Evolutionary conservation across 75 land plant genomes (phyloP).

Genomic region (Isoetes taiwanensis): DNA sequence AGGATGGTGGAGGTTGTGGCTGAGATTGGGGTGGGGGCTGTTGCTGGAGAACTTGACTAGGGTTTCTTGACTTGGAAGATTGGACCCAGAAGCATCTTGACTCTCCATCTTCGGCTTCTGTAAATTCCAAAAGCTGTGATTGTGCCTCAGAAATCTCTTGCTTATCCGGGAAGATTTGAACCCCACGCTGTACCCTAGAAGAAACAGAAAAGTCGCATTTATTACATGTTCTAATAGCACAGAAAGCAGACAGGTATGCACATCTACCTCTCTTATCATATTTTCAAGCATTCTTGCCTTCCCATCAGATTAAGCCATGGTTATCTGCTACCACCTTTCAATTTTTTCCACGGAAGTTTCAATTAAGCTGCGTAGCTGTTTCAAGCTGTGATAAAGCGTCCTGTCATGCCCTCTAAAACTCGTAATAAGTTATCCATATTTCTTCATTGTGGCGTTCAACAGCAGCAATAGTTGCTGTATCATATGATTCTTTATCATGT

Average conservation of each 20-base stretch:
- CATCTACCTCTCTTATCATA: slow-evolving; percentile 59
- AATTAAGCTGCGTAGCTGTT: slow-evolving; percentile 49
- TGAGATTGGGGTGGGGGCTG: slow-evolving; percentile 39
- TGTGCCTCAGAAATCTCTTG: slow-evolving; percentile 68
- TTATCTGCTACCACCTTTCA: slow-evolving; percentile 47
- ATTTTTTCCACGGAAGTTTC: slow-evolving; percentile 50
- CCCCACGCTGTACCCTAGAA: slow-evolving; percentile 71
- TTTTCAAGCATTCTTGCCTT: slow-evolving; percentile 61
- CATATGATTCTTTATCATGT: slow-evolving; percentile 29
- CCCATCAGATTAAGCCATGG: slow-evolving; percentile 57
- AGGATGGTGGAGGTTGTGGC: slow-evolving; percentile 21
- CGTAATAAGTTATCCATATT: slow-evolving; percentile 56
- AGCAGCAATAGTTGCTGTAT: slow-evolving; percentile 39
- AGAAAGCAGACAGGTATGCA: too few species aligned
- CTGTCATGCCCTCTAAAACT: slow-evolving; percentile 61
- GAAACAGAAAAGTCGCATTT: neutral
- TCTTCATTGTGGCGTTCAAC: slow-evolving; percentile 70
- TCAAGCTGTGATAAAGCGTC: slow-evolving; percentile 72
- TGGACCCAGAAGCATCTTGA: too few species aligned
- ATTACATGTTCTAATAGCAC: neutral
- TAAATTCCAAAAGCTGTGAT: slow-evolving; percentile 37
- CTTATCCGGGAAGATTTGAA: slow-evolving; percentile 58
- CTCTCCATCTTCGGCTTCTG: slow-evolving; percentile 23
- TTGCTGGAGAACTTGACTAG: slow-evolving; percentile 16
- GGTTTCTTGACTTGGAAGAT: neutral